Conservation (phyloP, 768 basidiomycete species). For the Baorangia bicolor region DNA sequence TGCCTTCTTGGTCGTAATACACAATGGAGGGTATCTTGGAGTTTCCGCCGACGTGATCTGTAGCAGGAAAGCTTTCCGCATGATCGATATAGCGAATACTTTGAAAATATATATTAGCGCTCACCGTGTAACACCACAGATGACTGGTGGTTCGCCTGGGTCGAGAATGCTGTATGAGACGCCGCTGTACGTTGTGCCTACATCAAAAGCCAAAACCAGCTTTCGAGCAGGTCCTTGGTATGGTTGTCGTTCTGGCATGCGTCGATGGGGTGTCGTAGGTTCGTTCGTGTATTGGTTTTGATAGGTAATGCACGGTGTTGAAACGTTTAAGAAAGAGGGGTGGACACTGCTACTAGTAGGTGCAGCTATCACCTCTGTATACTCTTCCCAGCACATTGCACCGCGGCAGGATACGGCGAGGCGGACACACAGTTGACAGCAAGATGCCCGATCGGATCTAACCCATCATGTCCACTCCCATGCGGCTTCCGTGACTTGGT, state of each 20-base stretch:
- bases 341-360: not conserved
- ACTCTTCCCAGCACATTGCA: not conserved
- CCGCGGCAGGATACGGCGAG: conserved; percentile 14
- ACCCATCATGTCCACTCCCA: not conserved
- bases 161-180: conserved; percentile 42
- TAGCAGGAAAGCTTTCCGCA: conserved; percentile 43
- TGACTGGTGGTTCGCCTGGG: conserved; percentile 28
- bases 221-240: conserved; percentile 42
- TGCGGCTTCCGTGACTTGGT: conserved; percentile 5
- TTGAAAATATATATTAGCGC: not conserved
- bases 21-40: conserved; percentile 52
- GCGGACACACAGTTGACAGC: conserved; percentile 6
- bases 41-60: conserved; percentile 45
- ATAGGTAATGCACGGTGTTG: not conserved
- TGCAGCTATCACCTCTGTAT: not conserved
- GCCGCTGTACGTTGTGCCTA: conserved; percentile 53
- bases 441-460: conserved; percentile 9
- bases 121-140: conserved; percentile 26
- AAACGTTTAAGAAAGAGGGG: not conserved
- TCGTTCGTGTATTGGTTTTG: not conserved
- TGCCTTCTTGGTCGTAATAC: conserved; percentile 44
- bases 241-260: conserved; percentile 33
- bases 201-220: conserved; percentile 50
- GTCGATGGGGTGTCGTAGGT: not conserved
- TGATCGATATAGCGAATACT: not conserved